Evolutionary conservation across 352 stramenopile genomes (phyloP).

Genomic region (Globisporangium recalcitrans): DNA sequence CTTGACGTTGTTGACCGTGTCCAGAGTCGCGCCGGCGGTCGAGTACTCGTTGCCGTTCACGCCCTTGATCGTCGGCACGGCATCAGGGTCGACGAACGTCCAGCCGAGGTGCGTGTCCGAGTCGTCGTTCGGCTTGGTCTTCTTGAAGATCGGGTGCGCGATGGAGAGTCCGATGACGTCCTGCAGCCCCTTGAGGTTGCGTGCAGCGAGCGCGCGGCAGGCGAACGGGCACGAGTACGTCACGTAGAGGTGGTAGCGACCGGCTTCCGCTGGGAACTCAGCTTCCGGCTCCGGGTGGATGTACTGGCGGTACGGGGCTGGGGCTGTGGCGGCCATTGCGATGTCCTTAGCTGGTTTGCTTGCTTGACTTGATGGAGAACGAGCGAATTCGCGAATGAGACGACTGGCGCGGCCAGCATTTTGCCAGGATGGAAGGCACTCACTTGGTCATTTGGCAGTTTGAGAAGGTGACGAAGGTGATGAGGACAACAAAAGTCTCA

Average conservation of each 20-base stretch:
- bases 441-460: background rate
- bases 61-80: background rate
- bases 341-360: background rate
- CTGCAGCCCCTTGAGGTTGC: conserved; percentile 89
- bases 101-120: conserved; percentile 32
- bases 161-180: conserved; percentile 86
- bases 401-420: background rate
- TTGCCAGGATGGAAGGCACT: background rate
- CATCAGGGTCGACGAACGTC: conserved; percentile 25
- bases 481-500: background rate
- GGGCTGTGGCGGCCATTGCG: background rate
- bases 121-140: conserved; percentile 34
- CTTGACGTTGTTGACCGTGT: conserved; percentile 20
- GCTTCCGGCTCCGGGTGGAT: conserved; percentile 20
- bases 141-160: conserved; percentile 50
- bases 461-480: background rate
- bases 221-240: conserved; percentile 87
- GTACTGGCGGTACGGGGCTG: conserved; percentile 16
- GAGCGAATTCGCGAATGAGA: background rate
- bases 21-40: conserved; percentile 18
- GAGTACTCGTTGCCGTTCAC: conserved; percentile 19
- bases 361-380: background rate
- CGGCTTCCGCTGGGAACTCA: conserved; percentile 32
- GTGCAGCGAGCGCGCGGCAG: conserved; percentile 54
- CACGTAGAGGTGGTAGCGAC: conserved; percentile 91